Evolutionary conservation across 768 basidiomycete species (phyloP), one percentile per base, ranked within the genome.

Genomic region (Trametes cingulata): DNA sequence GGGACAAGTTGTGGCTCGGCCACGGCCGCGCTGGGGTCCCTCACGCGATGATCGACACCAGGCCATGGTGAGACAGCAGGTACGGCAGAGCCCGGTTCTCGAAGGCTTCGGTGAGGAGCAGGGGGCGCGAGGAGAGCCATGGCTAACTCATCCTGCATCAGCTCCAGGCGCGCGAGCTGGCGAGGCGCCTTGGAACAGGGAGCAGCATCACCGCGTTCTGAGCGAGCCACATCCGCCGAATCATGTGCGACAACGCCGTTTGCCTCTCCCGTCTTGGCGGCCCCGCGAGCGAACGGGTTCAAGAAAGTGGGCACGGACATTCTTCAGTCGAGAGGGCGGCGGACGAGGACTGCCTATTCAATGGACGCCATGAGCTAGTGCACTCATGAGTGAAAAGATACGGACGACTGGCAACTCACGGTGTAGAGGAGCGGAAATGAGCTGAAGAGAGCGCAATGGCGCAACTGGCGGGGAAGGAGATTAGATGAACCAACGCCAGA

Each of bases 261-360:
- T 19, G 15, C 14, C 14, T 39, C 43, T 1, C 43, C 51, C 20
- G 35, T 45, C 50, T 40, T 46, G 2, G 37, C 14, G 25, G 36
- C 33, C 14, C 51, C 51, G 15, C 45, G 51, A 8, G 45, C 45
- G 40, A 60, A 60, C 2, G 59, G 59, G 33, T 60, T 54, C 8
- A 17, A 19, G 27, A 60, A 60, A 2, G 40, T 54, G 1, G 59
- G 59, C 6, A 39, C 39, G 3, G 59, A 60, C 58, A 60, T 60
- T 14, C 19, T 37, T 4, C 29, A n/a, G n/a, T 33, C 10, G 29
- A 33, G 12, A 6, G 14, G 8, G 24, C 15, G 7, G 24, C 13
- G 19, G 19, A 13, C 45, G 14, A 7, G 45, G 19, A 37, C 36
- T 4, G 24, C 27, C 6, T 47, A 13, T 13, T 29, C 15, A 25